Evolutionary conservation across 2,329 filamentous ascomycete genomes (phyloP), one percentile per base, ranked within the genome.

Genomic region (Cadophora sp.): DNA sequence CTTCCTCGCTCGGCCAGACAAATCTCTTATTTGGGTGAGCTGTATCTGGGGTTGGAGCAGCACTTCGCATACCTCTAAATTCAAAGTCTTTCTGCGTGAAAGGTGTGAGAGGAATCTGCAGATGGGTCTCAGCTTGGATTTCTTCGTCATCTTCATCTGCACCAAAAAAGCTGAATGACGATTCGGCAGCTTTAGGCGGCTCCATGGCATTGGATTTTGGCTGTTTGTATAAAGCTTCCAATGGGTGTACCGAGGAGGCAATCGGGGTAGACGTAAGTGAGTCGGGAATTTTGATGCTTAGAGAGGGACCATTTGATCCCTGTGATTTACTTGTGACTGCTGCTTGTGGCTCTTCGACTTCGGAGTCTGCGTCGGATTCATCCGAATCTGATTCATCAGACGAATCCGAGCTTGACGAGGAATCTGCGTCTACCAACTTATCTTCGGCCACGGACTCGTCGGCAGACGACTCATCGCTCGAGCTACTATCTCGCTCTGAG

Each of bases 11-110:
- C 50, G 85, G 79, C 84, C 86, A 89, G 29, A 84, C 83, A 76
- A 91, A 90, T 66, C 83, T 85, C 31, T 88, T 87, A 50, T 84
- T 89, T 1, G 92, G 89, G 68, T 94, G 89, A 1, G 93, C 93
- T 0, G 96, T 98, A 77, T 99, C 96, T 0, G 96, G 96, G 0
- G 96, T 99, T 0, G 96, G 96, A 2, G 96, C 96, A 6, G 94
- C 94, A 77, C 94, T 97, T 66, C 96, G 87, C n/a, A 92, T 77
- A 62, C 87, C 87, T 70, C 94, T 87, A 80, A 84, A 88, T 73
- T 93, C 90, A 34, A 95, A 83, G 73, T 98, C 95, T 73, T 90
- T 87, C 71, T 90, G 89, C 0, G 92, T 93, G 78, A 89, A 97
- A 0, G 95, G 95, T 0, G 95, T 97, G 79, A 93, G 88, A 14